A percentile compares a stretch with the other conserved stretches of the same genome.
phyloP scores from a whole-genome alignment of 371 early-diverging fungal genomes.

The Rhizopus stolonifer region DNA sequence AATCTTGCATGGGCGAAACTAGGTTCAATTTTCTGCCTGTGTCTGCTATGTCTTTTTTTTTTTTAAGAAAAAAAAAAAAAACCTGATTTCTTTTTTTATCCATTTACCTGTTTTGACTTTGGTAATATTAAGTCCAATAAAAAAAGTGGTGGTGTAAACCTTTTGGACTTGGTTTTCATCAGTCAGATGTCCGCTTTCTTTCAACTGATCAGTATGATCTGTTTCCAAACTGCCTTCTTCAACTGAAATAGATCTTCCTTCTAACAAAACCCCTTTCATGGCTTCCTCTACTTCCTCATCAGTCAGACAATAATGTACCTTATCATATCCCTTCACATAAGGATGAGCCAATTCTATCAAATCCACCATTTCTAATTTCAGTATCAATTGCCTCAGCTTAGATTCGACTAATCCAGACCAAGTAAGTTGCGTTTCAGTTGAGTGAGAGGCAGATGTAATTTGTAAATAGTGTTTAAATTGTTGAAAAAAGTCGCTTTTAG shows the following conservation, averaged over 20 bases:
- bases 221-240: constrained; percentile 47
- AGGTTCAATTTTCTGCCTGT: constrained; percentile 65
- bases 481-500: constrained; percentile 88
- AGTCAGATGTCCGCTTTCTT: constrained; percentile 30
- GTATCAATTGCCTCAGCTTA: constrained; percentile 83
- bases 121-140: constrained; percentile 71
- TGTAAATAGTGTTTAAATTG: constrained; percentile 92
- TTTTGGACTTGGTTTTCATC: constrained; percentile 35
- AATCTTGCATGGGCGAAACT: constrained; percentile 76
- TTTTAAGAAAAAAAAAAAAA: not conserved
- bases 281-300: constrained; percentile 65
- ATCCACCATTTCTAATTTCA: constrained; percentile 81
- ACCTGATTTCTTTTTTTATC: no score
- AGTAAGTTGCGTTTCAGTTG: constrained; percentile 68
- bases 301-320: constrained; percentile 53
- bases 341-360: constrained; percentile 81
- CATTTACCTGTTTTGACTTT: constrained; percentile 42
- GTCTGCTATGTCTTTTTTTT: not conserved
- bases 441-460: constrained; percentile 77
- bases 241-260: constrained; percentile 33
- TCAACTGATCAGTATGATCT: constrained; percentile 35
- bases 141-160: constrained; percentile 80
- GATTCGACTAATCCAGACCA: constrained; percentile 84
- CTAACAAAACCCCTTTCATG: constrained; percentile 59
- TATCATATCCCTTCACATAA: constrained; percentile 82